phyloP scores from a whole-genome alignment of 768 basidiomycete species.

The Thelephora aurantiotincta region DNA sequence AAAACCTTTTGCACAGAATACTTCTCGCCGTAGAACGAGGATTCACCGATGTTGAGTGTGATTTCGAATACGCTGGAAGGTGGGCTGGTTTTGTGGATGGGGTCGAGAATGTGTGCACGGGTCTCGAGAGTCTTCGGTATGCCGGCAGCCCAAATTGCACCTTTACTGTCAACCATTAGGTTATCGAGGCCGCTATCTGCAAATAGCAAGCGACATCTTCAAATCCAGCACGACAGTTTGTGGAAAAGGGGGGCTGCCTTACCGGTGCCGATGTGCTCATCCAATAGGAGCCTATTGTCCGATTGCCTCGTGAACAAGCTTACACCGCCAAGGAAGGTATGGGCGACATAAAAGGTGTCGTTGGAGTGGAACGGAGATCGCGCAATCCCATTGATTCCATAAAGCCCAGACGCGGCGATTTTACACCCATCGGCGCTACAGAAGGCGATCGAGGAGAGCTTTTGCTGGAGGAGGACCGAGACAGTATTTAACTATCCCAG shows the following conservation, averaged over 20 bases:
- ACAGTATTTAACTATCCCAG: neutral
- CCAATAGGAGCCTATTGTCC: constrained; percentile 42
- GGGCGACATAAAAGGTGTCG: constrained; percentile 51
- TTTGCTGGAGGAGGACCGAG: neutral
- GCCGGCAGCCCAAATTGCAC: constrained; percentile 49
- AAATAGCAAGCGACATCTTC: constrained; percentile 3
- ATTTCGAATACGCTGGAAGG: constrained; percentile 40
- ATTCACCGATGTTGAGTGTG: constrained; percentile 26
- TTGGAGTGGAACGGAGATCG: constrained; percentile 20
- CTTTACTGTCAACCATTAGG: constrained; percentile 40
- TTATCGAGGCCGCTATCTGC: constrained; percentile 47
- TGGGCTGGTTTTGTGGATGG: constrained; percentile 17
- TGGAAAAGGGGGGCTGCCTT: constrained; percentile 7
- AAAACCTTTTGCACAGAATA: constrained; percentile 32
- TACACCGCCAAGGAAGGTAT: constrained; percentile 28
- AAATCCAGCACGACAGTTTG: too few species aligned
- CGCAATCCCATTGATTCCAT: constrained; percentile 48
- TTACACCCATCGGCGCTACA: constrained; percentile 57
- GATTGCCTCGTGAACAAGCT: constrained; percentile 41
- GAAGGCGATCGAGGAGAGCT: constrained; percentile 39
- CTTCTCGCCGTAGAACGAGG: neutral
- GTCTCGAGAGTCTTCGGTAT: constrained; percentile 25
- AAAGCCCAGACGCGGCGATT: constrained; percentile 34
- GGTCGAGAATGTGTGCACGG: constrained; percentile 27
- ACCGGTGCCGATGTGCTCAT: constrained; percentile 44